Percentiles rank a stretch among this genome's conserved stretches.
Evolutionary conservation across 164 flowering plant species (phyloP).

Genomic region (Stephania cephalantha): DNA sequence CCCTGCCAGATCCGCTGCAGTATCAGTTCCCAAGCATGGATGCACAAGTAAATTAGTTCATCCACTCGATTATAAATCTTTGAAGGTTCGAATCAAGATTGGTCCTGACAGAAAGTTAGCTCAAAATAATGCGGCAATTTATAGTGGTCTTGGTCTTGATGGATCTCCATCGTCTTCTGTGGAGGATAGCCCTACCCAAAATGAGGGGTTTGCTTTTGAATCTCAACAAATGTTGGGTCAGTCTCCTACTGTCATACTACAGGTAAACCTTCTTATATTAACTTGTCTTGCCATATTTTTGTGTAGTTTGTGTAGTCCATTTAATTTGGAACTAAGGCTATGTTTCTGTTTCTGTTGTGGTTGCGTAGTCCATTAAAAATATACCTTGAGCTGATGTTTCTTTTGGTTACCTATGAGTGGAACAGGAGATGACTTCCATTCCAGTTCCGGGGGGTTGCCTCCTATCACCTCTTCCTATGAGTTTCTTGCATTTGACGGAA

Average conservation of each 20-base stretch:
- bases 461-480: conserved; percentile 65
- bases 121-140: conserved; percentile 65
- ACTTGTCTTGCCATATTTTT: neutral
- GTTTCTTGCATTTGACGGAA: conserved; percentile 34
- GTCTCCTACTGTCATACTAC: conserved; percentile 59
- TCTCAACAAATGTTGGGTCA: conserved; percentile 27
- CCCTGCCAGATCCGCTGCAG: conserved; percentile 23
- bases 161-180: conserved; percentile 61
- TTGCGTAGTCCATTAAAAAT: neutral
- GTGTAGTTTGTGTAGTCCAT: conserved; percentile 4
- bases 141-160: conserved; percentile 79
- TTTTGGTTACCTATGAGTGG: conserved; percentile 16
- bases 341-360: too few species aligned
- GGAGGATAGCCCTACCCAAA: conserved; percentile 43
- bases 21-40: conserved; percentile 27
- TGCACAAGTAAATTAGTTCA: conserved; percentile 20
- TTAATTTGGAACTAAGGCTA: neutral
- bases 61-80: conserved; percentile 46
- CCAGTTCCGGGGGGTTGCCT: conserved; percentile 34
- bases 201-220: conserved; percentile 28
- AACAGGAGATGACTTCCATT: conserved; percentile 65
- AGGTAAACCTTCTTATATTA: conserved; percentile 30
- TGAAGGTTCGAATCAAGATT: conserved; percentile 76
- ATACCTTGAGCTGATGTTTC: neutral
- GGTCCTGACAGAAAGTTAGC: conserved; percentile 55